Evolutionary conservation across 345 rosid species (phyloP), one percentile per base, ranked within the genome.

Genomic region (Eucalyptus cladocalyx): DNA sequence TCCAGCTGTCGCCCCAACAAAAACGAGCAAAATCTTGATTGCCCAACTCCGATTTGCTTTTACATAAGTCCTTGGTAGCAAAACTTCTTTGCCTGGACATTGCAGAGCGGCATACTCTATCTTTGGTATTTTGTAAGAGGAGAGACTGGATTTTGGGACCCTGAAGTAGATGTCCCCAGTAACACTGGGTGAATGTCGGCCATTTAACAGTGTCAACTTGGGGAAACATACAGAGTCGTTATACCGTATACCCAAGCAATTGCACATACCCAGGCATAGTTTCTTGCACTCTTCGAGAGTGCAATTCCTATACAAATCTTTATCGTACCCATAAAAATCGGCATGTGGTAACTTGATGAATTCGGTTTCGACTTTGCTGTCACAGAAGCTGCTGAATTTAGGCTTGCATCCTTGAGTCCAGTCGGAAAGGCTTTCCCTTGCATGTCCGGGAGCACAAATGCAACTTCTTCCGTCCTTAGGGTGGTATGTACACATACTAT

Each of bases 331-430:
- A 15, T 72, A 56, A 40, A 89, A 89, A 30, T 69, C 54, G 1
- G 50, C 47, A 34, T 87, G 86, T 1, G 67, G 72, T 9, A 89
- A 9, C 40, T 42, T 8, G 34, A 50, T 13, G 87, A 51, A 89
- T 26, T 72, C 56, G 16, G 40, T 28, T 7, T 72, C 18, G 1
- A 26, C 12, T 53, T 23, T 81, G 48, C 32, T 24, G 18, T 87
- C 37, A 42, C 90, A 89, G 40, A 88, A 86, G 54, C 58, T 18
- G 4, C 14, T 65, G 88, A 91, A 91, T 45, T 26, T 87, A 13
- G 89, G 76, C 11, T 87, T 67, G 34, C 92, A 91, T 26, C 92
- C 91, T 42, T 47, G 32, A 30, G 81, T 32, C 92, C 91, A 91
- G 12, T 91, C 89, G 2, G 58, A n/a, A 15, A 5, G 32, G 53